phyloP scores from a whole-genome alignment of 257 asterid species.

The Nyctanthes arbortristis region DNA sequence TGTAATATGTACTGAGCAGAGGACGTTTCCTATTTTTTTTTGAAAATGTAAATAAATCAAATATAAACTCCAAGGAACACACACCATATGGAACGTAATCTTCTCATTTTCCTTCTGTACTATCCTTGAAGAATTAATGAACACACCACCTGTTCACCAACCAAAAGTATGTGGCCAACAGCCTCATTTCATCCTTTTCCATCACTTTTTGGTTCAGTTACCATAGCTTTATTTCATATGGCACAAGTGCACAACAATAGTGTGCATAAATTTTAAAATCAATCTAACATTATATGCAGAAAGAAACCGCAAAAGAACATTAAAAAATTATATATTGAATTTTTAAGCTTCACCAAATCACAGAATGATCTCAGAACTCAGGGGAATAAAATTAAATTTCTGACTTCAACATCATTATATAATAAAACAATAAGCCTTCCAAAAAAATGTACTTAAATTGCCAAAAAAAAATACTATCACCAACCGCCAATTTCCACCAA shows the following conservation, averaged over 20 bases:
- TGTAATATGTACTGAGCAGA: slow-evolving; percentile 62
- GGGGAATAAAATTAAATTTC: not conserved
- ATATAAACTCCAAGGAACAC: slow-evolving; percentile 27
- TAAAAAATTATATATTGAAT: not conserved
- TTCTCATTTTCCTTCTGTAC: slow-evolving; percentile 16
- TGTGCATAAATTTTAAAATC: not conserved
- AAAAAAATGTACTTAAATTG: not conserved
- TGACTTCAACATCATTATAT: not conserved
- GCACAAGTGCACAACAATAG: not conserved
- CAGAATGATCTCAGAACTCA: too few relatives aligned
- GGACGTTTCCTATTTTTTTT: slow-evolving; percentile 42
- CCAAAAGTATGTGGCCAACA: slow-evolving; percentile 35
- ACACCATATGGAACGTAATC: slow-evolving; percentile 35
- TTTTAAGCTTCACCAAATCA: too few relatives aligned
- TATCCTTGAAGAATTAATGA: slow-evolving; percentile 27
- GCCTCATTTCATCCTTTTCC: slow-evolving; percentile 10
- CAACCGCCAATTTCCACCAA: not conserved
- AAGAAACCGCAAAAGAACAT: slow-evolving; percentile 1
- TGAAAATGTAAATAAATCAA: not conserved
- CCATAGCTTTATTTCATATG: slow-evolving; percentile 6
- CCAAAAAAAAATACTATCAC: not conserved
- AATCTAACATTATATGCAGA: not conserved
- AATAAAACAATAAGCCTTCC: not conserved
- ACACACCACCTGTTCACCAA: slow-evolving; percentile 32
- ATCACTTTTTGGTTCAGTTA: not conserved